These are phyloP conservation scores for Talaromyces proteolyticus DNA, from an alignment of 495 filamentous ascomycete species.

Conservation along the genomic window DNA sequence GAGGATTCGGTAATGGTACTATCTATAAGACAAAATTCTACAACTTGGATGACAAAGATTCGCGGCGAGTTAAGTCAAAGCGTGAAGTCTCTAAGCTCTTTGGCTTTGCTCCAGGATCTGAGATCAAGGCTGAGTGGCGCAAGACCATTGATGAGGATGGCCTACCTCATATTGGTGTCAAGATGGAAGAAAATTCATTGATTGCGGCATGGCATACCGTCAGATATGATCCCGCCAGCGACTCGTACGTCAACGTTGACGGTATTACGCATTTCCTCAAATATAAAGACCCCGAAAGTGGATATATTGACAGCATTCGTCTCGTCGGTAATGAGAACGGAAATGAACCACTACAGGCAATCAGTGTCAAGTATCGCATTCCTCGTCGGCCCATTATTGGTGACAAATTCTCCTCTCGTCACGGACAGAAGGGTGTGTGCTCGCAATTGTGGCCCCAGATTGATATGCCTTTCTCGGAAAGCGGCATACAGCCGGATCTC, in stretches of 20 bases:
- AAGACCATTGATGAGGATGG: slow-evolving; percentile 78
- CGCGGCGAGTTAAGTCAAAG: slow-evolving; percentile 46
- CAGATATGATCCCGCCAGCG: slow-evolving; percentile 58
- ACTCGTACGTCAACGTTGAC: slow-evolving; percentile 64
- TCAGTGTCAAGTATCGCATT: slow-evolving; percentile 89
- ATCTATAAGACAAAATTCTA: slow-evolving; percentile 96
- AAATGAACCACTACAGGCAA: slow-evolving; percentile 71
- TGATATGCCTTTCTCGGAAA: slow-evolving; percentile 97
- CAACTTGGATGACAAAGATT: slow-evolving; percentile 67
- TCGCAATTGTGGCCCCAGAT: slow-evolving; percentile 93
- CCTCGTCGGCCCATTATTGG: slow-evolving; percentile 90
- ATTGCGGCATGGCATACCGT: slow-evolving; percentile 90
- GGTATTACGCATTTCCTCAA: slow-evolving; percentile 75
- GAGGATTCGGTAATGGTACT: slow-evolving; percentile 93
- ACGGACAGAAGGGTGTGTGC: slow-evolving; percentile 63
- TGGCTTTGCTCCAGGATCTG: slow-evolving; percentile 72
- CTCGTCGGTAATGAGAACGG: slow-evolving; percentile 78
- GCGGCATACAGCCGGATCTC: slow-evolving; percentile 91
- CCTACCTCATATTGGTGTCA: slow-evolving; percentile 68
- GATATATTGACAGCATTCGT: slow-evolving; percentile 88
- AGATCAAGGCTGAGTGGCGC: slow-evolving; percentile 57
- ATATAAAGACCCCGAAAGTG: slow-evolving; percentile 86
- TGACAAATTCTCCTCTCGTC: slow-evolving; percentile 55
- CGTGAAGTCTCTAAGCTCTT: slow-evolving; percentile 67
- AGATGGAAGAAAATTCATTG: slow-evolving; percentile 72